phyloP scores from a whole-genome alignment of 2,329 filamentous ascomycete species.

The Apiospora hydei region DNA sequence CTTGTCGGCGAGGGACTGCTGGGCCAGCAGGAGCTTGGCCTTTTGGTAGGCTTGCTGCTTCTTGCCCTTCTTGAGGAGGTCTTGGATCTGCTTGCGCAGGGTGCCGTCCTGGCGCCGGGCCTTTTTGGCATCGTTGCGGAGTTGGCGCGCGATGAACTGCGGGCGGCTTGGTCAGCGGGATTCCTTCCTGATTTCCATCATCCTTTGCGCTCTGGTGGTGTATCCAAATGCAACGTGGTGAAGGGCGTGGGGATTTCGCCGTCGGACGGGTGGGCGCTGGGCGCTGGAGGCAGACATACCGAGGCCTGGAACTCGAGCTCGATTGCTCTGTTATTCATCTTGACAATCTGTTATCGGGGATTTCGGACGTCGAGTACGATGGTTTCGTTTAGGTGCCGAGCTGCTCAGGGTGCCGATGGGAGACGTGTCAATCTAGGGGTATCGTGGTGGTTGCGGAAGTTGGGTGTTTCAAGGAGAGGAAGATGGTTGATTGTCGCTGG shows the following conservation, averaged over 20 bases:
- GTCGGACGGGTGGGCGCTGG: not conserved
- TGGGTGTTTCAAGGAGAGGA: not conserved
- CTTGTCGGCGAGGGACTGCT: constrained; percentile 67
- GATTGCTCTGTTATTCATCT: constrained; percentile 18
- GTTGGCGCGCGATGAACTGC: constrained; percentile 67
- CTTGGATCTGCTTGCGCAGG: constrained; percentile 69
- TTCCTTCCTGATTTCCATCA: no score
- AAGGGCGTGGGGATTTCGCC: not conserved
- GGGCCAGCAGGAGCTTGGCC: constrained; percentile 67
- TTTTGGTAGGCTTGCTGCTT: constrained; percentile 70
- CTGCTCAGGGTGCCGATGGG: not conserved
- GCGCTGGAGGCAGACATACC: not conserved
- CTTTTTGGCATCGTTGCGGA: constrained; percentile 66
- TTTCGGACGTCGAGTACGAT: not conserved
- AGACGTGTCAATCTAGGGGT: not conserved
- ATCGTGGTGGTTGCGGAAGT: not conserved
- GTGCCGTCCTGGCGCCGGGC: constrained; percentile 67
- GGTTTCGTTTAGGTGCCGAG: not conserved
- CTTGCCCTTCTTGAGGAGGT: constrained; percentile 68
- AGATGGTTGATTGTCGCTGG: not conserved
- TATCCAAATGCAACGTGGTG: no score
- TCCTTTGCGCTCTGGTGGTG: not conserved
- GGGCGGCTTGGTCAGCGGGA: not conserved
- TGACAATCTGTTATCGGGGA: not conserved
- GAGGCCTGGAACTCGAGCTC: constrained; percentile 23